phyloP scores from a whole-genome alignment of 2,329 filamentous ascomycete genomes.

The Colletotrichum aenigma region DNA sequence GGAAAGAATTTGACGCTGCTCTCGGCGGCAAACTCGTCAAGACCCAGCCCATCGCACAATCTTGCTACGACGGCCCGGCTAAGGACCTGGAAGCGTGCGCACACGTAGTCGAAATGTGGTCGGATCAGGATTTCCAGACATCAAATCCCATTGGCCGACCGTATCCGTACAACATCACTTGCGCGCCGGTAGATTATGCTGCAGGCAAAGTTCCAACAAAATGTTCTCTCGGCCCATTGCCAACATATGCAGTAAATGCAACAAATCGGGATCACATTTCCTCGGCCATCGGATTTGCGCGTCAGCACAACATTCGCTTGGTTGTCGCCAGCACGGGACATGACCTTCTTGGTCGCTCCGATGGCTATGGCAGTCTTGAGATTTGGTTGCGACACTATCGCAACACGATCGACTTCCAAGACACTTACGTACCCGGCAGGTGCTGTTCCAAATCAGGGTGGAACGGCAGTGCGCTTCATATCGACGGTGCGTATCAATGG shows the following conservation, averaged over 20 bases:
- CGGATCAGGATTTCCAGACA: constrained; percentile 28
- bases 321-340: constrained; percentile 48
- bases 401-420: constrained; percentile 30
- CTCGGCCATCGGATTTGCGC: constrained; percentile 14
- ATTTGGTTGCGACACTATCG: constrained; percentile 37
- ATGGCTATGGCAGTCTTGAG: constrained; percentile 34
- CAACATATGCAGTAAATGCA: constrained; percentile 28
- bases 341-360: constrained; percentile 39
- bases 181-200: constrained; percentile 27
- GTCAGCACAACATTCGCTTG: constrained; percentile 38
- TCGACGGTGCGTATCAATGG: constrained; percentile 38
- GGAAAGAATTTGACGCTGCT: constrained; percentile 20
- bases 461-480: constrained; percentile 35
- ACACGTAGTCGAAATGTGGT: constrained; percentile 26
- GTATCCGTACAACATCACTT: constrained; percentile 32
- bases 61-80: constrained; percentile 26
- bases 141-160: constrained; percentile 27
- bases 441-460: constrained; percentile 20
- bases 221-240: constrained; percentile 26
- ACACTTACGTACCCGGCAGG: neutral
- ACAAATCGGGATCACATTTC: constrained; percentile 20
- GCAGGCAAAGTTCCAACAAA: constrained; percentile 7
- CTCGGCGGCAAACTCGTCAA: constrained; percentile 26
- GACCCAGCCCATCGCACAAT: constrained; percentile 26
- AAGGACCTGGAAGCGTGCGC: constrained; percentile 24